Percentiles rank a stretch among this genome's conserved stretches.
Evolutionary conservation across 805 yeast species (phyloP).

Genomic region (Candida lessepsii): DNA sequence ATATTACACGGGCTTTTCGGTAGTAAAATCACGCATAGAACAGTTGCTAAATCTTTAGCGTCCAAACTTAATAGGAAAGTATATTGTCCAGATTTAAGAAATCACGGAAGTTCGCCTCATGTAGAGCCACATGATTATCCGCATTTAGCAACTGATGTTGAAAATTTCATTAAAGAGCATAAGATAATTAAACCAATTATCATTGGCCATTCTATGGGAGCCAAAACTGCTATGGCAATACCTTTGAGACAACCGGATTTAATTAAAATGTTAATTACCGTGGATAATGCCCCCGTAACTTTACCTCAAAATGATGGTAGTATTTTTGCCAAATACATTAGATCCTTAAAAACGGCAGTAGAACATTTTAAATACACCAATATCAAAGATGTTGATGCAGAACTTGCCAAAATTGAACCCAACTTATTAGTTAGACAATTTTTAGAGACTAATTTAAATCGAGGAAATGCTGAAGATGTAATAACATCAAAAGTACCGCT

Average conservation of each 20-base stretch:
- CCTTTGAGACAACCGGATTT: slow-evolving; percentile 65
- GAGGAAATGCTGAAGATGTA: slow-evolving; percentile 39
- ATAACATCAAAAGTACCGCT: slow-evolving; percentile 66
- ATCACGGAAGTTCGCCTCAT: slow-evolving; percentile 93
- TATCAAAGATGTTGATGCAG: slow-evolving; percentile 65
- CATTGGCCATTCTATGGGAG: slow-evolving; percentile 90
- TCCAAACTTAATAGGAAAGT: slow-evolving; percentile 52
- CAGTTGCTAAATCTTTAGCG: slow-evolving; percentile 65
- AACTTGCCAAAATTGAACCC: slow-evolving; percentile 62
- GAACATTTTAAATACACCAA: slow-evolving; percentile 45
- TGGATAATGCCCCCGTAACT: slow-evolving; percentile 88
- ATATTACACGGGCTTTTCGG: slow-evolving; percentile 92
- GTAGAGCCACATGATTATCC: slow-evolving; percentile 69
- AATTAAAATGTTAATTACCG: slow-evolving; percentile 63
- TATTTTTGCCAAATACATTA: slow-evolving; percentile 66
- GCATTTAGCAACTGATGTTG: slow-evolving; percentile 84
- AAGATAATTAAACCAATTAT: slow-evolving; percentile 52
- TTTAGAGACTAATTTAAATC: slow-evolving; percentile 63
- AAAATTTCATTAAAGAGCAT: slow-evolving; percentile 48
- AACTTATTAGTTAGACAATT: slow-evolving; percentile 68
- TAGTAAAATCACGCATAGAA: slow-evolving; percentile 71
- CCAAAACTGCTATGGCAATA: slow-evolving; percentile 87
- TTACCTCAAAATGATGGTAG: slow-evolving; percentile 44
- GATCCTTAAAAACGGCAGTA: slow-evolving; percentile 57
- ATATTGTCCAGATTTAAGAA: slow-evolving; percentile 74